Conservation (phyloP, 2,329 filamentous ascomycete species). For the Sporothrix sp. region DNA sequence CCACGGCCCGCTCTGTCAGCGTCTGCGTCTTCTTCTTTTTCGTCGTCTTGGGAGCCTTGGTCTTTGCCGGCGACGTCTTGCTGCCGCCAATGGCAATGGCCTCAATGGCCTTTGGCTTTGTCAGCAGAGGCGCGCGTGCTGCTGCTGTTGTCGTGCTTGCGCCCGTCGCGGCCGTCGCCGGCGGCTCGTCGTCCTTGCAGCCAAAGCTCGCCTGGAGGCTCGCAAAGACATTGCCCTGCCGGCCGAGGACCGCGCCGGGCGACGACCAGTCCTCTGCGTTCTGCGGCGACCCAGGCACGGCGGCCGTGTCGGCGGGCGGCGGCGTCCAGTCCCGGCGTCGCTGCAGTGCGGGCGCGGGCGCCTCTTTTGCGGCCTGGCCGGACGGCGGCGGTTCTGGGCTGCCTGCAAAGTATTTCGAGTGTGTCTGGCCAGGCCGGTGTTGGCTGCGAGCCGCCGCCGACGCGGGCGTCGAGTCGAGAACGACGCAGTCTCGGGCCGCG, state of each 20-base stretch:
- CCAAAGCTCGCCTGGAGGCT: conserved; percentile 29
- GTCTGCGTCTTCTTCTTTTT: conserved; percentile 64
- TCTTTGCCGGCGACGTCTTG: conserved; percentile 31
- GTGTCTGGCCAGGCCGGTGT: not conserved
- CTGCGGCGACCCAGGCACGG: conserved; percentile 22
- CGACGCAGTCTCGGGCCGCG: not conserved
- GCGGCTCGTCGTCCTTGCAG: conserved; percentile 4
- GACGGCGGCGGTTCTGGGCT: no score
- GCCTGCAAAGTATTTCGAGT: conserved; percentile 3
- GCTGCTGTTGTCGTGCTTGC: not conserved
- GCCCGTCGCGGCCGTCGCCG: conserved; percentile 8
- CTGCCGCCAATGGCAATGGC: conserved; percentile 31
- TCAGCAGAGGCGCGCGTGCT: conserved; percentile 25
- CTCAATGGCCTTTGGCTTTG: conserved; percentile 49
- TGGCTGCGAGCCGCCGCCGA: not conserved
- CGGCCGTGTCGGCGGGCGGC: conserved; percentile 25
- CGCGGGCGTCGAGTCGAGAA: not conserved
- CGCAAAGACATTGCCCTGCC: conserved; percentile 30
- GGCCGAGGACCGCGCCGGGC: conserved; percentile 5
- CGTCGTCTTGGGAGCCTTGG: conserved; percentile 56
- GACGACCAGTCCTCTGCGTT: conserved; percentile 22
- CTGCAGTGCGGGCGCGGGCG: no score
- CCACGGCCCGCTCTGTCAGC: conserved; percentile 68
- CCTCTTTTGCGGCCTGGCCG: no score
- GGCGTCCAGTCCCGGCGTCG: conserved; percentile 61